phyloP scores from a whole-genome alignment of 2,329 filamentous ascomycete genomes.

The Xylaria hypoxylon region DNA sequence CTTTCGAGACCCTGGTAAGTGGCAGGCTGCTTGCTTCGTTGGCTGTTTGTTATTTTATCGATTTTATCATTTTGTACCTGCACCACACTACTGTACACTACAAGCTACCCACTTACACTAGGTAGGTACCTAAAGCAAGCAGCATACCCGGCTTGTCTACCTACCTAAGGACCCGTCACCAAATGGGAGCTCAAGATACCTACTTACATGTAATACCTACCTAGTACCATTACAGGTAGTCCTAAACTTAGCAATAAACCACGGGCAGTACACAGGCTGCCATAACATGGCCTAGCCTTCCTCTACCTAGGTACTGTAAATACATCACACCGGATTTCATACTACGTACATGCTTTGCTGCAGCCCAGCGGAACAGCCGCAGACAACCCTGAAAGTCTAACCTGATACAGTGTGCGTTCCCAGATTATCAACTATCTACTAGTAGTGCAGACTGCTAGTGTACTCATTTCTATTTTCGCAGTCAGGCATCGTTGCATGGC shows the following conservation, averaged over 20 bases:
- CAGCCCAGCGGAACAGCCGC: constrained; percentile 37
- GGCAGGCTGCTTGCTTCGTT: constrained; percentile 19
- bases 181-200: constrained; percentile 3
- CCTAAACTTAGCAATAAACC: constrained; percentile 3
- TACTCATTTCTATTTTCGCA: constrained; percentile 8
- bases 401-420: constrained; percentile 22
- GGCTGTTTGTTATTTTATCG: constrained; percentile 22
- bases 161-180: background rate
- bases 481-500: constrained; percentile 40
- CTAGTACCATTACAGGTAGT: background rate
- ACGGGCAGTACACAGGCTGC: background rate
- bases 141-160: background rate
- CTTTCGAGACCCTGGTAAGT: constrained; percentile 9
- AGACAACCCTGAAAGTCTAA: constrained; percentile 28
- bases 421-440: constrained; percentile 16
- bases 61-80: constrained; percentile 9
- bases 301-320: constrained; percentile 22
- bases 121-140: too few relatives aligned
- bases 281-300: background rate
- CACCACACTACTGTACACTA: too few relatives aligned
- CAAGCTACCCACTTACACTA: too few relatives aligned
- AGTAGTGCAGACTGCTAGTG: background rate
- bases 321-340: constrained; percentile 36
- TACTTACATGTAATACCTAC: too few relatives aligned
- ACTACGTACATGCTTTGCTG: constrained; percentile 40